Conservation (phyloP, 805 yeast genomes). For the Candida coquimbonensis region DNA sequence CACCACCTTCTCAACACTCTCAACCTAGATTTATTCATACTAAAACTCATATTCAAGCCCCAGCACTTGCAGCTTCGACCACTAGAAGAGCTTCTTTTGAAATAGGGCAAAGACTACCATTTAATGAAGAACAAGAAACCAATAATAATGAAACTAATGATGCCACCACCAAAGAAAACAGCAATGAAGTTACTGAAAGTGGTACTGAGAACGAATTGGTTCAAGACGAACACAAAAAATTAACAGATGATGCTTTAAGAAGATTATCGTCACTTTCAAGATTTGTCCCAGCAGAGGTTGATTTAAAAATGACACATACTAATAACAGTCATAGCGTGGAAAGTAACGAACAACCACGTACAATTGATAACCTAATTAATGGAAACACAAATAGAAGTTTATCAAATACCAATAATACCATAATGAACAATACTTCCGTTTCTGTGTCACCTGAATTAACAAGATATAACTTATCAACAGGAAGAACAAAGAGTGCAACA, state of each 20-base stretch:
- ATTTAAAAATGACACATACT: conserved; percentile 10
- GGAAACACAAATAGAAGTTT: neutral
- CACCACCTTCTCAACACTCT: conserved; percentile 12
- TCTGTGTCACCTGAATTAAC: conserved; percentile 7
- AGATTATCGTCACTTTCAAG: conserved; percentile 26
- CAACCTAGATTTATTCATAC: conserved; percentile 23
- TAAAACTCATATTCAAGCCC: conserved; percentile 34
- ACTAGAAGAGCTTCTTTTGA: conserved; percentile 25
- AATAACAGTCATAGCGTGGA: conserved; percentile 5
- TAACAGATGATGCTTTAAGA: conserved; percentile 34
- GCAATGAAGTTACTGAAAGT: conserved; percentile 12
- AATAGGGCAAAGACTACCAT: conserved; percentile 28
- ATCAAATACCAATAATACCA: neutral
- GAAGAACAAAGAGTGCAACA: neutral
- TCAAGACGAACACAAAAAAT: conserved; percentile 25
- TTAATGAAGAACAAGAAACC: conserved; percentile 24
- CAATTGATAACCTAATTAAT: neutral
- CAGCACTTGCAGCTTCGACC: conserved; percentile 31
- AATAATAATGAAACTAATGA: conserved; percentile 6
- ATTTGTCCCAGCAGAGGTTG: conserved; percentile 24
- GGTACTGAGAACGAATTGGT: conserved; percentile 24
- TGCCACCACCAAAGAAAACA: conserved; percentile 3
- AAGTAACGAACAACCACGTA: neutral
- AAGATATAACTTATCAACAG: neutral
- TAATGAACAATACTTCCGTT: no score